Base-by-base conservation (phyloP, 2,329 filamentous ascomycete genomes). In the Fusarium guadeloupense region DNA sequence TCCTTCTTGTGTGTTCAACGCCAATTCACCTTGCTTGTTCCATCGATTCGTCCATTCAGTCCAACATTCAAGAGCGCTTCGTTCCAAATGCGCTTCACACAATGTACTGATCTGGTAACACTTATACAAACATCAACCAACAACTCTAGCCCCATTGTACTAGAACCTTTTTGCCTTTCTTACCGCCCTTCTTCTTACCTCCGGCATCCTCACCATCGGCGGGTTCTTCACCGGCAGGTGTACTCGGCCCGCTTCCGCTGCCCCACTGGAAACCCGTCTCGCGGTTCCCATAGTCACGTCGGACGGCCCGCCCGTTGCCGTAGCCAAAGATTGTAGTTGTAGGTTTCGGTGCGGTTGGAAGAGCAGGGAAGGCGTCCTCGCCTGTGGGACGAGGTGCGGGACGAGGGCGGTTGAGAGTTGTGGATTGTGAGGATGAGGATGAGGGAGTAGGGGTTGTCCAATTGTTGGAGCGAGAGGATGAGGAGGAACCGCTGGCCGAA, bases 301-400 rank as follows among this genome's bases (percentile, higher is more conserved):
- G 78, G 14, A 89, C 85, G 26, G 79, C 74, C 5, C 77, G 73
- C 5, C 85, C 77, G 5, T 77, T 74, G 3, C 85, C 85, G 65
- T 88, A 87, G 4, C 85, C 85, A 49, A 87, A 87, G 38, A 88
- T 85, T 1, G 84, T 86, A 2, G 84, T 86, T 35, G 80, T 79
- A 4, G 85, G 84, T 69, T 88, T 97, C 1, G 90, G 84, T 2
- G 92, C 93, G 0, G 87, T 82, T 0, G 93, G 93, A 1, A 97
- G 82, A 2, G 92, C 89, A 0, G 93, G 94, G 76, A 97, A 97
- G 0, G 88, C 86, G 60, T 93, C 89, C 38, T 77, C 76, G 40
- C 73, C 75, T 25, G 70, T 71, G 21, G 69, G 57, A 28, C 64
- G 67, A 28, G 59, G 59, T n/a, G 55, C 41, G 14, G 49, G 69